Evolutionary conservation across 2,329 filamentous ascomycete genomes (phyloP), one percentile per base, ranked within the genome.

Genomic region (Dendryphion nanum): DNA sequence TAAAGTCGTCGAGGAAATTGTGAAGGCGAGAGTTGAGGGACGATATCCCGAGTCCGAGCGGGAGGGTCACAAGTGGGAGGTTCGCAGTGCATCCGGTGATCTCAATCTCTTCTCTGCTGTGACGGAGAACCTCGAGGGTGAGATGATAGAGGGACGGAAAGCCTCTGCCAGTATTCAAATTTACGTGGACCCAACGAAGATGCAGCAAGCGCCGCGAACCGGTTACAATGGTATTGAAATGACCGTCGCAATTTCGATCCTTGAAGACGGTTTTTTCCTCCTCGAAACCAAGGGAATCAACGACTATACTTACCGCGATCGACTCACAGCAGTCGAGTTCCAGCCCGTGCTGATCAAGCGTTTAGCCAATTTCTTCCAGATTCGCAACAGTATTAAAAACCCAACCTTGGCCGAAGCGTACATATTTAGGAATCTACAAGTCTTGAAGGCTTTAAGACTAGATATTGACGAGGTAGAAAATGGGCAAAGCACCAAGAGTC

Each of bases 11-110:
- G 91, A 97, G 66, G 93, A 97, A 48, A 75, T 96, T 10, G 81
- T 83, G 33, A 94, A 91, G 67, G 89, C 90, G 6, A 82, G 84
- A 47, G 81, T 96, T 12, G 91, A 96, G 66, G 85, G 83, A 5
- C 80, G 90, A 8, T 95, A 94, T 55, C 72, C 86, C 1, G 89
- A 95, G 60, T 64, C 72, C n/a, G 88, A 95, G 68, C 81, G 90
- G 41, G 89, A 95, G 62, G 79, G 84, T 41, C 76, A 82, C 13
- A 81, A 78, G 51, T 96, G 89, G 89, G 86, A 86, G 20, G 77
- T 94, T 20, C 80, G 89, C 24, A 85, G 82, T 15, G 74, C 77
- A 5, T 55, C 66, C n/a, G 74, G 73, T 24, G 84, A 71, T 37
- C 61, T 80, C 18, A 74, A 69, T 32, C 63, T 79, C 18, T 68